Conservation (phyloP, 768 basidiomycete species). For the Russula dissimulans region DNA sequence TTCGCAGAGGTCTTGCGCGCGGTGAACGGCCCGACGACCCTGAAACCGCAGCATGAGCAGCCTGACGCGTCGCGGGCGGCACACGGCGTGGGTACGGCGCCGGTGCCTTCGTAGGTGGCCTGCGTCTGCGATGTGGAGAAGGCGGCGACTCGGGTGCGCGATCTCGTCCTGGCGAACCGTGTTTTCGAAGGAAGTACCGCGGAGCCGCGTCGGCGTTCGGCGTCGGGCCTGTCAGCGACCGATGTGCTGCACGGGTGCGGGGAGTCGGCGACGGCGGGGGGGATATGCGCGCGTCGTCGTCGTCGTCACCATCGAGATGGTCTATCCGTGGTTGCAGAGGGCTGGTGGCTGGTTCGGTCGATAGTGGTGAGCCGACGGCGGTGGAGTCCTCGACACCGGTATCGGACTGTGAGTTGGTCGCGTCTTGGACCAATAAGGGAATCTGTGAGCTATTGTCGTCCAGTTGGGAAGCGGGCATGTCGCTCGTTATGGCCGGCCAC, state of each 20-base stretch:
- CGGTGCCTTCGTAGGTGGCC: neutral
- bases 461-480: conserved; percentile 31
- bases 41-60: conserved; percentile 9
- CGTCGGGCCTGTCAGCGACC: neutral
- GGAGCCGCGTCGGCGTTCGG: neutral
- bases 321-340: neutral
- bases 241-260: neutral
- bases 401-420: conserved; percentile 20
- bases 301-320: neutral
- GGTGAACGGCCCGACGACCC: conserved; percentile 14
- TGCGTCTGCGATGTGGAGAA: conserved; percentile 5
- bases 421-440: conserved; percentile 22
- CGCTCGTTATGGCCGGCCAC: conserved; percentile 30
- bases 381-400: neutral
- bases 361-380: neutral
- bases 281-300: neutral
- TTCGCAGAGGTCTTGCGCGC: conserved; percentile 17
- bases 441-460: conserved; percentile 28
- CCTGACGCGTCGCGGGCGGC: conserved; percentile 11
- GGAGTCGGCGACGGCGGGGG: conserved; percentile 7
- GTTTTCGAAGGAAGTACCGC: conserved; percentile 24
- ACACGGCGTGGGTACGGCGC: conserved; percentile 4
- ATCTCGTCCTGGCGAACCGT: neutral
- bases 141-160: neutral
- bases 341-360: neutral